Evolutionary conservation across 208 protist species (phyloP).

Genomic region (Endotrypanum monterogeii): DNA sequence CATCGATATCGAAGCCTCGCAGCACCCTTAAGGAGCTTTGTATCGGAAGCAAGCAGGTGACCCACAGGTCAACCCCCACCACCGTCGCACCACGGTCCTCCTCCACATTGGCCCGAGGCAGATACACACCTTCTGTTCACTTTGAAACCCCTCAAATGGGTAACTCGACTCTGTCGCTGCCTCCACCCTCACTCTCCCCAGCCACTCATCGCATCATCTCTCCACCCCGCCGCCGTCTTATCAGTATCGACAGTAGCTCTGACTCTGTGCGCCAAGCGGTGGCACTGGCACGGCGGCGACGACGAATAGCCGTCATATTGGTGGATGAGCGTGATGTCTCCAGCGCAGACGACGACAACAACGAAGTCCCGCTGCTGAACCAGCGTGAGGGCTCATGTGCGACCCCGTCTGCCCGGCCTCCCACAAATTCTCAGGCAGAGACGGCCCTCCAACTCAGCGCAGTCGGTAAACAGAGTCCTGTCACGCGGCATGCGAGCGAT

Average conservation of each 20-base stretch:
- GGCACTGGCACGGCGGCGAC: slow-evolving; percentile 21
- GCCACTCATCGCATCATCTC: neutral
- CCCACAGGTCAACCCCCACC: neutral
- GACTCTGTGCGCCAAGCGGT: slow-evolving; percentile 24
- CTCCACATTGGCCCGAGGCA: slow-evolving; percentile 2
- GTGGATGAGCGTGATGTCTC: slow-evolving; percentile 26
- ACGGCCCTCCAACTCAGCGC: neutral
- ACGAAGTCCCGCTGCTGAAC: neutral
- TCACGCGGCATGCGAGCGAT: neutral
- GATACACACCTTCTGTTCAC: slow-evolving; percentile 3
- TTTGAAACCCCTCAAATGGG: neutral
- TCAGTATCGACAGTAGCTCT: slow-evolving; percentile 24
- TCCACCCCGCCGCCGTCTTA: slow-evolving; percentile 15
- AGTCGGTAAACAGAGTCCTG: neutral
- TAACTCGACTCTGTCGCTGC: slow-evolving; percentile 8
- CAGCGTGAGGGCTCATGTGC: neutral
- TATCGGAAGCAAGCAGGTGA: neutral
- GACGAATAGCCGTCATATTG: slow-evolving; percentile 26
- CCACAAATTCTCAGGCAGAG: neutral
- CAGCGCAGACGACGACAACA: neutral
- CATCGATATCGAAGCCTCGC: slow-evolving; percentile 5
- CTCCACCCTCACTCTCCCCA: slow-evolving; percentile 1
- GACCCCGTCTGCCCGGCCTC: neutral
- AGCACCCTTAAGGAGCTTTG: slow-evolving; percentile 1
- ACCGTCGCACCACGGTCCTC: neutral